These are phyloP conservation scores for Isabelozyma gotoi DNA, from an alignment of 805 yeast genomes.

Conservation along the genomic window DNA sequence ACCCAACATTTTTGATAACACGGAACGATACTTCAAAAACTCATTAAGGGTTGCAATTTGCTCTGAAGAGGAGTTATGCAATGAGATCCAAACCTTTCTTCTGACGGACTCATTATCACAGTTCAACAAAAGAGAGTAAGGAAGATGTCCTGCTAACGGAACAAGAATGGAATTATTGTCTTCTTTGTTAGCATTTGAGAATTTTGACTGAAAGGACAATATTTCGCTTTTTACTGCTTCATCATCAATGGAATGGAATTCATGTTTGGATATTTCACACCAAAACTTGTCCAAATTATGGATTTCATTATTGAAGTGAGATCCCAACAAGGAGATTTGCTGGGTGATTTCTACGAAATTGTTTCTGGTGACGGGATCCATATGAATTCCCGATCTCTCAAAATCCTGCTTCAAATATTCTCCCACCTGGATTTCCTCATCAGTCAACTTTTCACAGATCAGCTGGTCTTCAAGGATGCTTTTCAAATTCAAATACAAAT, in stretches of 20 bases:
- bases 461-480: constrained; percentile 47
- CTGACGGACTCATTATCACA: constrained; percentile 60
- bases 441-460: constrained; percentile 39
- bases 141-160: constrained; percentile 55
- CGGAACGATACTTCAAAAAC: constrained; percentile 64
- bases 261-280: constrained; percentile 32
- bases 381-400: constrained; percentile 83
- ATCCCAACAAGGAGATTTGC: constrained; percentile 77
- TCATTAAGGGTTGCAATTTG: constrained; percentile 62
- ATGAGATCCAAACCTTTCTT: constrained; percentile 67
- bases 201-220: constrained; percentile 21
- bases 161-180: constrained; percentile 15
- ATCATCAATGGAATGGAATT: constrained; percentile 26
- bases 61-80: constrained; percentile 61
- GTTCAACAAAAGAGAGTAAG: constrained; percentile 61
- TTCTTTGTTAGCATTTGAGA: constrained; percentile 5
- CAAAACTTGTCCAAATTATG: constrained; percentile 31
- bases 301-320: constrained; percentile 63
- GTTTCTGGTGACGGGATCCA: constrained; percentile 62
- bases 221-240: constrained; percentile 23
- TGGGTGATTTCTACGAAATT: constrained; percentile 79
- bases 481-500: constrained; percentile 60
- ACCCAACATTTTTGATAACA: constrained; percentile 73
- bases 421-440: constrained; percentile 84
- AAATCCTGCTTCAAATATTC: constrained; percentile 78